Percentiles rank a stretch among this genome's conserved stretches.
Conservation (phyloP, 1,139 yeast species). For the Suhomyces coccinellae region DNA sequence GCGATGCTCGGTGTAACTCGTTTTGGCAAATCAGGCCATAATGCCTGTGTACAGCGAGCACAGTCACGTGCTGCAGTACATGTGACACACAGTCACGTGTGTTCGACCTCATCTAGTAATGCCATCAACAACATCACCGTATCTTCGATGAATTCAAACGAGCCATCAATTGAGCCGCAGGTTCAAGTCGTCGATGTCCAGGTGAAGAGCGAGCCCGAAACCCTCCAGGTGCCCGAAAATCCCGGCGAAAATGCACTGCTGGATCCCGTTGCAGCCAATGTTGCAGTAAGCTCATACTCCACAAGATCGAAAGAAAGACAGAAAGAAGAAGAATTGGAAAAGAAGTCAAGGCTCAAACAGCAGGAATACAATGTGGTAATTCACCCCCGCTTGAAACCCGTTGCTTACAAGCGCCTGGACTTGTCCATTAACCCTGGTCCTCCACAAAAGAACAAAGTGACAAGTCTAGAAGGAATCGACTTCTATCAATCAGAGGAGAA, state of each 20-base stretch:
- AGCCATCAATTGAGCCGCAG: slow-evolving; percentile 27
- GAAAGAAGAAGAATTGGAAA: slow-evolving; percentile 18
- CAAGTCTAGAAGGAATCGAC: slow-evolving; percentile 20
- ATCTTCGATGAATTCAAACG: slow-evolving; percentile 5
- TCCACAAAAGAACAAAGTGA: slow-evolving; percentile 8
- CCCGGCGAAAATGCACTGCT: not conserved
- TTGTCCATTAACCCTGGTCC: slow-evolving; percentile 14
- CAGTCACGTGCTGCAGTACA: not conserved
- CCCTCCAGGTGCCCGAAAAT: not conserved
- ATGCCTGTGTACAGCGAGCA: no score
- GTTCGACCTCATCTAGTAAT: not conserved
- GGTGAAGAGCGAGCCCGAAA: slow-evolving; percentile 1
- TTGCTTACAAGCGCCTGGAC: slow-evolving; percentile 40
- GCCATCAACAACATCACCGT: not conserved
- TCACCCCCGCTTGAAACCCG: slow-evolving; percentile 49
- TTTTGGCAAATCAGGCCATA: no score
- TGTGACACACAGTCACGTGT: not conserved
- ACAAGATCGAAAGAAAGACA: slow-evolving; percentile 26
- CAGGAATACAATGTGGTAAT: slow-evolving; percentile 34
- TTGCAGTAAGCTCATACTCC: slow-evolving; percentile 22
- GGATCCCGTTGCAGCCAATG: slow-evolving; percentile 1
- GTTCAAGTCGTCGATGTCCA: slow-evolving; percentile 16
- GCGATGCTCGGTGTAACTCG: no score
- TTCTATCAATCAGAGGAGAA: slow-evolving; percentile 66
- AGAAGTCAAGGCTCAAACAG: slow-evolving; percentile 26